A percentile compares a stretch with the other conserved stretches of the same genome.
phyloP scores from a whole-genome alignment of 805 yeast genomes.

The Hanseniaspora taiwanica region DNA sequence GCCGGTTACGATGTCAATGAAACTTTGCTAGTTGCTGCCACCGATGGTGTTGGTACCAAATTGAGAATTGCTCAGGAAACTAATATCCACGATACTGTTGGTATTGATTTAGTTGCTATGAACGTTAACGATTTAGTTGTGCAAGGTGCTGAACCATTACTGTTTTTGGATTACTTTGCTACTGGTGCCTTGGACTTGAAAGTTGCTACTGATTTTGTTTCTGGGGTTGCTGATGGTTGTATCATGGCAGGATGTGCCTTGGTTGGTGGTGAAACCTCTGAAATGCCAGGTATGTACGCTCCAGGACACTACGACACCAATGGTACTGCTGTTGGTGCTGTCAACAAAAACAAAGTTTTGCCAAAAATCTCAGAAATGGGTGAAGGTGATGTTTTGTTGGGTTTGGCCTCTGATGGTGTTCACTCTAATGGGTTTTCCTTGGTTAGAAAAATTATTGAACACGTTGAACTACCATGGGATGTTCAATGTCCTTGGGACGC shows the following conservation, averaged over 20 bases:
- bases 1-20: constrained; percentile 73
- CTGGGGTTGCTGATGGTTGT: constrained; percentile 96
- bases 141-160: constrained; percentile 96
- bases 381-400: constrained; percentile 72
- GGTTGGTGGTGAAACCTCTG: constrained; percentile 98
- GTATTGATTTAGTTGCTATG: constrained; percentile 98
- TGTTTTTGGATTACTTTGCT: constrained; percentile 93
- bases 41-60: constrained; percentile 99
- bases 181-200: constrained; percentile 79
- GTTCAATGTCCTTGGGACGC: constrained; percentile 79
- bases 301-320: constrained; percentile 95
- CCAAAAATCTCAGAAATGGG: constrained; percentile 60
- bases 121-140: constrained; percentile 95
- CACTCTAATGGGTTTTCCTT: constrained; percentile 96
- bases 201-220: constrained; percentile 77
- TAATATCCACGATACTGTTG: constrained; percentile 90
- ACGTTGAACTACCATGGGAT: constrained; percentile 54
- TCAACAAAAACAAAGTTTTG: constrained; percentile 54
- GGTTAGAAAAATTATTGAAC: constrained; percentile 82
- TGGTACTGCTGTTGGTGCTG: constrained; percentile 98
- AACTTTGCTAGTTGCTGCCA: constrained; percentile 86
- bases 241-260: constrained; percentile 90
- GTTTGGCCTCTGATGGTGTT: constrained; percentile 81
- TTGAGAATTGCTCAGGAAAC: constrained; percentile 85
- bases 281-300: constrained; percentile 98